Base-by-base conservation (phyloP, 2,329 filamentous ascomycete species). In the Fusarium sp. region DNA sequence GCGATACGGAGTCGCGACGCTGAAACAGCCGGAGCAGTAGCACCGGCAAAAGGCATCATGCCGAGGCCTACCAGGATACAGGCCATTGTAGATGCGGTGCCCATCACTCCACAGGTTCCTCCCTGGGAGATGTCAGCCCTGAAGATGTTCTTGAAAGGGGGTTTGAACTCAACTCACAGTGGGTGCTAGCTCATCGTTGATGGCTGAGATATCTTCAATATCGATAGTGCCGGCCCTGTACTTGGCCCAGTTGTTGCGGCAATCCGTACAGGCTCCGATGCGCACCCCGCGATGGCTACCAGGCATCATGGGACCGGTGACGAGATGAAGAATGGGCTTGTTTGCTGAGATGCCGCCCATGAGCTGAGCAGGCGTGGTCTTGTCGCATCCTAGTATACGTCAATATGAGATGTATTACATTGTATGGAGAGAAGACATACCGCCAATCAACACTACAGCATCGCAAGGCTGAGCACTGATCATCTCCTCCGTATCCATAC, bases 21-120 rank as follows among this genome's bases (percentile, higher is more conserved):
- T 1, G 89, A 92, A 4, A 90, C 87, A 1, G 92, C 92, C 0
- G 92, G 91, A 0, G 90, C 92, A 0, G 90, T 91, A 1, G 91
- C 91, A 0, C 90, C 92, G 6, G 87, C 87, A 7, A 93, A 88
- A 1, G 93, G 83, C 56, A 91, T 90, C 65, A 96, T 81, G n/a
- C 92, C 92, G 68, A 96, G 88, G 0, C 87, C 91, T 60, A 92
- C 91, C 22, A 93, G 90, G 13, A 92, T 85, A 6, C 91, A 93
- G 1, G 91, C 91, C 91, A 96, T 94, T 2, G 92, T 96, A 71
- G 92, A 94, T 7, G 92, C 92, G 0, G 92, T 96, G 64, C 92
- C 95, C 92, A 96, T 96, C 15, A 93, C 92, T 42, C 92, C 92
- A 64, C 92, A 96, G 1, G 91, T 93, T 28, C 92, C 92, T 2